Evolutionary conservation across 2,329 filamentous ascomycete genomes (phyloP).

Genomic region (Penicillium occitanis): DNA sequence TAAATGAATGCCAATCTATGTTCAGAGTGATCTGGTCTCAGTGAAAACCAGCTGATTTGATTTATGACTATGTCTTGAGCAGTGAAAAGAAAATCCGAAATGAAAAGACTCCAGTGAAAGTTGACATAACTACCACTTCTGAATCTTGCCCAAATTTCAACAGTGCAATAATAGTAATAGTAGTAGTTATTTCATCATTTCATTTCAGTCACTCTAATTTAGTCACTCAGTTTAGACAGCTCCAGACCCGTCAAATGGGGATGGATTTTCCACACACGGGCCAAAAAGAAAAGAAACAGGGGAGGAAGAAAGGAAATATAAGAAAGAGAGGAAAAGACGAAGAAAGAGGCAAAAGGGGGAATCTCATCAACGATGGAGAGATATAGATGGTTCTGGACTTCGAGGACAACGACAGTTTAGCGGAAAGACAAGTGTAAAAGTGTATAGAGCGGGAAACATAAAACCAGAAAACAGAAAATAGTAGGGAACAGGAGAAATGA

Average conservation of each 20-base stretch:
- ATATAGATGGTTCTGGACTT: constrained; percentile 25
- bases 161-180: neutral
- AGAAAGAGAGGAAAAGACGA: constrained; percentile 15
- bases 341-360: constrained; percentile 17
- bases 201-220: constrained; percentile 13
- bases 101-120: neutral
- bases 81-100: neutral
- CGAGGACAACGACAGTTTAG: constrained; percentile 20
- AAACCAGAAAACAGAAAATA: constrained; percentile 28
- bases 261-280: constrained; percentile 1
- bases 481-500: constrained; percentile 28
- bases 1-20: neutral
- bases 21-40: neutral
- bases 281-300: constrained; percentile 24
- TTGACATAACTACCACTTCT: neutral
- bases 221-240: constrained; percentile 16
- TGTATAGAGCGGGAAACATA: neutral
- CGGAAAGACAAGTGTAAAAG: constrained; percentile 32
- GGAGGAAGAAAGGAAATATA: constrained; percentile 30
- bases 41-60: too few species aligned
- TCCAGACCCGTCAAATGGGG: constrained; percentile 12
- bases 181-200: constrained; percentile 11
- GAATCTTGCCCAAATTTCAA: neutral
- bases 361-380: constrained; percentile 14
- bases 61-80: neutral